Evolutionary conservation across 2,329 filamentous ascomycete genomes (phyloP), one percentile per base, ranked within the genome.

Genomic region (Alternaria triticina): DNA sequence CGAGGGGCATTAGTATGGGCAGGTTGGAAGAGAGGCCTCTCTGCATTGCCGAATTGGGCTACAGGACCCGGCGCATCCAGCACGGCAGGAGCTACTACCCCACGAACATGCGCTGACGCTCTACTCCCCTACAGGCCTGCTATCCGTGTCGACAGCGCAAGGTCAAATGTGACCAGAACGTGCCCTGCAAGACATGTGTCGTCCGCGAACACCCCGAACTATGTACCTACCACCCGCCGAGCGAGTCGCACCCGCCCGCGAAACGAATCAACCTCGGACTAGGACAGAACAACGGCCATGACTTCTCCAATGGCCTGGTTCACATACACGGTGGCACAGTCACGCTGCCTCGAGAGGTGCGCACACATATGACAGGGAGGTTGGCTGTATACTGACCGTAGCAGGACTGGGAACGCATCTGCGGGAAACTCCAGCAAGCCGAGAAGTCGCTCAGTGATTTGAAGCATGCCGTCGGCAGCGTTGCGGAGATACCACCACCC

Each of bases 141-240:
- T 85, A 85, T 72, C 83, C 83, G 57, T 85, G 83, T 72, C 77
- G 83, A 46, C 83, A 81, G 68, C 76, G 80, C 59, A 82, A 82
- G 65, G 80, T 82, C 52, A 84, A 82, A 71, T 85, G 83, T 76
- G 83, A 85, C 69, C 83, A 79, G 64, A 74, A 74, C 20, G 79
- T 82, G 28, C 83, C 83, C 11, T 85, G 83, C 71, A 83, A 83
- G 66, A 85, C 83, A 57, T 85, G 83, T 71, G 79, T 84, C 59
- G 83, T 83, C 64, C 75, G 83, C 65, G 83, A 85, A 64, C 83
- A 85, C 60, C 83, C 83, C n/a, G 83, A 85, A 67, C 75, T 85
- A 47, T 85, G 83, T 71, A 81, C 78, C 54, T 81, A 81, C 66
- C 79, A 80, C 62, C 79, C 79, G 6, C 79, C 79, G 12, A 77